These are phyloP conservation scores for Diutina scorzettiae DNA, from an alignment of 1,139 yeast genomes.

Conservation along the genomic window DNA sequence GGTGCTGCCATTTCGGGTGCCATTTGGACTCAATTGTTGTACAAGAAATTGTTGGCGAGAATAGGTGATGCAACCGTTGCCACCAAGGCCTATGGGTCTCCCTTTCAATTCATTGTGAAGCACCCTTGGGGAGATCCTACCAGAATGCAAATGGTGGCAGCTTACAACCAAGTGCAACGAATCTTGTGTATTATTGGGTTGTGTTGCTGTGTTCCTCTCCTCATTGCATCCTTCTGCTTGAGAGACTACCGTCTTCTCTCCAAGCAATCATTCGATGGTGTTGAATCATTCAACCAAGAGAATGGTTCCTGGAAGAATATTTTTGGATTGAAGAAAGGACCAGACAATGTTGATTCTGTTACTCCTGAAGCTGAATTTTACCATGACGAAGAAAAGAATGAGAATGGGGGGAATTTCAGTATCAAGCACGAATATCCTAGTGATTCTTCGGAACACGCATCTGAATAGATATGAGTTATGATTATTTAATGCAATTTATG, in stretches of 20 bases:
- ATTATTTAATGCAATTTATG: too few species aligned
- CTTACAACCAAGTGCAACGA: neutral
- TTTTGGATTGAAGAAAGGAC: too few species aligned
- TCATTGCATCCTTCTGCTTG: neutral
- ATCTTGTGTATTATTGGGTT: constrained; percentile 2
- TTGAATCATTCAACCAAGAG: neutral
- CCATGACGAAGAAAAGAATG: too few species aligned
- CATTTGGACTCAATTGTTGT: constrained; percentile 6
- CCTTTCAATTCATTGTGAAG: constrained; percentile 16
- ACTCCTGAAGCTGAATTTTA: too few species aligned
- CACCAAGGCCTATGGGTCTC: constrained; percentile 17
- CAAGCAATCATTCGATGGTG: neutral
- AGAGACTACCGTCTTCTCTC: neutral
- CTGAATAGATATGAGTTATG: too few species aligned
- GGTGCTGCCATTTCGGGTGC: constrained; percentile 5
- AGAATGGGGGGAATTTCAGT: too few species aligned
- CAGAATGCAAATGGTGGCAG: constrained; percentile 18
- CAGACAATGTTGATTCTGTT: too few species aligned
- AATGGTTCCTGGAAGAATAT: neutral
- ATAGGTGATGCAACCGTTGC: constrained; percentile 12
- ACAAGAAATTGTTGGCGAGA: constrained; percentile 17
- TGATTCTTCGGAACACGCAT: too few species aligned
- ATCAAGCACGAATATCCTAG: too few species aligned
- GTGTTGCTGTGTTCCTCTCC: constrained; percentile 2
- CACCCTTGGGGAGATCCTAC: constrained; percentile 24